Conservation (phyloP, 495 filamentous ascomycete genomes). For the Collariella sp. region DNA sequence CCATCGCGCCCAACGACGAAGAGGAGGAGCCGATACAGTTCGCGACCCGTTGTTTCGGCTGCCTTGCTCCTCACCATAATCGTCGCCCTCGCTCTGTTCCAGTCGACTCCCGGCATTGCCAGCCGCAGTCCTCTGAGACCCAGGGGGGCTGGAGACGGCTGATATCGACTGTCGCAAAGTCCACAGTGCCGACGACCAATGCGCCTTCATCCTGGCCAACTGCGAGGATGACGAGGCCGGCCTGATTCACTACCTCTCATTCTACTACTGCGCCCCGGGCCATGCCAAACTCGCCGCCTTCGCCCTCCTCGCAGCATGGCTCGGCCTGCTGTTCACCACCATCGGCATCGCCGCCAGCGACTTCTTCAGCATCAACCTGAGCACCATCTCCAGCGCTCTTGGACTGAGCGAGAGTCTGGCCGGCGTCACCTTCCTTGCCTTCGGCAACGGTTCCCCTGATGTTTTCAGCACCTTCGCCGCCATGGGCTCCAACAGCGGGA, state of each 20-base stretch:
- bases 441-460: constrained; percentile 98
- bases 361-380: constrained; percentile 95
- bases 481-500: constrained; percentile 93
- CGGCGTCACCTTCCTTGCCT: constrained; percentile 92
- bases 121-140: background rate
- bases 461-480: constrained; percentile 98
- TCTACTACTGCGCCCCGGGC: constrained; percentile 82
- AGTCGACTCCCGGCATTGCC: background rate
- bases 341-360: constrained; percentile 98
- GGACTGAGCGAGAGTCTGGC: constrained; percentile 95
- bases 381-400: constrained; percentile 76
- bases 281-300: constrained; percentile 70
- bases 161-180: constrained; percentile 66
- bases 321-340: constrained; percentile 86
- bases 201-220: constrained; percentile 72
- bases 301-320: constrained; percentile 66
- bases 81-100: constrained; percentile 24
- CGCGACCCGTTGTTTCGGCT: constrained; percentile 33
- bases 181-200: constrained; percentile 68
- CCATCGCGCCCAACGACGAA: constrained; percentile 3
- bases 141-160: constrained; percentile 5
- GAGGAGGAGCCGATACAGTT: constrained; percentile 21
- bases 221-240: constrained; percentile 88
- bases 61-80: constrained; percentile 31
- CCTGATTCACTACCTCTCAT: constrained; percentile 74